These are phyloP conservation scores for Candida bentonensis DNA, from an alignment of 805 yeast species.

Conservation along the genomic window DNA sequence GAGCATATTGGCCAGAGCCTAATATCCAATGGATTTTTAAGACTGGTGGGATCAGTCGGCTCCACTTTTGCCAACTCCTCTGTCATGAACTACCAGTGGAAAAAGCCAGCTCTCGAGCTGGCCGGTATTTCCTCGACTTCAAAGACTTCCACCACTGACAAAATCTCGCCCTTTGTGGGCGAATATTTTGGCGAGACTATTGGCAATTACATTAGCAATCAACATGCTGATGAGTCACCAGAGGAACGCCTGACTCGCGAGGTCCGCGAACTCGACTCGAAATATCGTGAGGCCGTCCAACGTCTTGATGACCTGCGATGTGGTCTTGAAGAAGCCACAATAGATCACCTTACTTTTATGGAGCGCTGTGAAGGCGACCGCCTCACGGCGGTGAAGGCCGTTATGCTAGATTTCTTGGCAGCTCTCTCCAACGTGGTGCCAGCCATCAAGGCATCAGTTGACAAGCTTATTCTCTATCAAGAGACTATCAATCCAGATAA, in stretches of 20 bases:
- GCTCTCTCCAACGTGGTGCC: slow-evolving; percentile 48
- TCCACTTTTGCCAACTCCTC: slow-evolving; percentile 57
- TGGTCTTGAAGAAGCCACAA: slow-evolving; percentile 52
- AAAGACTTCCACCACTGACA: slow-evolving; percentile 7
- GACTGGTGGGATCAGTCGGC: slow-evolving; percentile 50
- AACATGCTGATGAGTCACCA: slow-evolving; percentile 34
- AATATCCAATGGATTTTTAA: slow-evolving; percentile 42
- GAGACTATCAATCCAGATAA: slow-evolving; percentile 56
- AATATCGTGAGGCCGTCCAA: slow-evolving; percentile 39
- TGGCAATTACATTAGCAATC: slow-evolving; percentile 13
- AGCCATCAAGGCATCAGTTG: slow-evolving; percentile 42
- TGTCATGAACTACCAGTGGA: slow-evolving; percentile 71
- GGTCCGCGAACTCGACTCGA: slow-evolving; percentile 41
- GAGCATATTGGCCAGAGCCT: slow-evolving; percentile 67
- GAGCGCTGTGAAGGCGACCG: slow-evolving; percentile 75
- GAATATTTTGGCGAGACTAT: slow-evolving; percentile 19
- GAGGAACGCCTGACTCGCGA: slow-evolving; percentile 41
- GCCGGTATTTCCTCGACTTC: slow-evolving; percentile 23
- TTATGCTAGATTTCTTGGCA: slow-evolving; percentile 56
- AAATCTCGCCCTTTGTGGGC: slow-evolving; percentile 16
- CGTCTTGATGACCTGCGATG: slow-evolving; percentile 56
- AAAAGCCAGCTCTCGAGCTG: slow-evolving; percentile 46
- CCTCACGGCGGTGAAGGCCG: slow-evolving; percentile 60
- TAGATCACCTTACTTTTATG: slow-evolving; percentile 64
- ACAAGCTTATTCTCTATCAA: slow-evolving; percentile 48